These are phyloP conservation scores for Fraxinus sp. DNA, from an alignment of 305 asterid genomes.

Conservation along the genomic window DNA sequence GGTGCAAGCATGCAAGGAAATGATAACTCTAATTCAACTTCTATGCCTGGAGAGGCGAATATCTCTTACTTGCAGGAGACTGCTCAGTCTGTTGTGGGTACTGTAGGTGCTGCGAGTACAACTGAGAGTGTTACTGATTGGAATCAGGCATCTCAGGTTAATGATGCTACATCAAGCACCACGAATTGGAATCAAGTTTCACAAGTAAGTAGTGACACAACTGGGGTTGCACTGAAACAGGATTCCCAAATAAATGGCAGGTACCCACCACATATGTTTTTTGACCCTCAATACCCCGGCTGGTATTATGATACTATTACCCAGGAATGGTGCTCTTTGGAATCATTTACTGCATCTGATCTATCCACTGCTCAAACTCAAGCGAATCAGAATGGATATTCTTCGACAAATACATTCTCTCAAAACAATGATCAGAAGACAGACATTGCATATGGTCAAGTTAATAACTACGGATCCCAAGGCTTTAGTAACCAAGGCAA, in stretches of 20 bases:
- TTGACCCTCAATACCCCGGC: slow-evolving; percentile 90
- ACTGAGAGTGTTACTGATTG: slow-evolving; percentile 59
- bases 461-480: slow-evolving; percentile 37
- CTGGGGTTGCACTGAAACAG: slow-evolving; percentile 53
- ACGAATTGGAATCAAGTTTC: slow-evolving; percentile 55
- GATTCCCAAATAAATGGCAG: slow-evolving; percentile 49
- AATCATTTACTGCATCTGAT: slow-evolving; percentile 48
- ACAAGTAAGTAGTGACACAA: slow-evolving; percentile 35
- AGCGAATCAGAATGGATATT: slow-evolving; percentile 43
- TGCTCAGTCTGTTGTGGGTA: slow-evolving; percentile 51
- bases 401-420: slow-evolving; percentile 35
- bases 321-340: slow-evolving; percentile 69
- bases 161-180: slow-evolving; percentile 31
- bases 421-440: slow-evolving; percentile 35
- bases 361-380: slow-evolving; percentile 46
- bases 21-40: slow-evolving; percentile 31
- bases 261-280: slow-evolving; percentile 81
- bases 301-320: slow-evolving; percentile 79
- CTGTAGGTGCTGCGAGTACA: slow-evolving; percentile 49
- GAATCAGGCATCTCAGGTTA: slow-evolving; percentile 47
- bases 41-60: slow-evolving; percentile 43
- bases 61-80: slow-evolving; percentile 70
- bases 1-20: slow-evolving; percentile 41
- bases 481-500: slow-evolving; percentile 41
- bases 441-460: slow-evolving; percentile 34